These are phyloP conservation scores for Leishmania martiniquensis DNA, from an alignment of 208 protist species.

Conservation along the genomic window DNA sequence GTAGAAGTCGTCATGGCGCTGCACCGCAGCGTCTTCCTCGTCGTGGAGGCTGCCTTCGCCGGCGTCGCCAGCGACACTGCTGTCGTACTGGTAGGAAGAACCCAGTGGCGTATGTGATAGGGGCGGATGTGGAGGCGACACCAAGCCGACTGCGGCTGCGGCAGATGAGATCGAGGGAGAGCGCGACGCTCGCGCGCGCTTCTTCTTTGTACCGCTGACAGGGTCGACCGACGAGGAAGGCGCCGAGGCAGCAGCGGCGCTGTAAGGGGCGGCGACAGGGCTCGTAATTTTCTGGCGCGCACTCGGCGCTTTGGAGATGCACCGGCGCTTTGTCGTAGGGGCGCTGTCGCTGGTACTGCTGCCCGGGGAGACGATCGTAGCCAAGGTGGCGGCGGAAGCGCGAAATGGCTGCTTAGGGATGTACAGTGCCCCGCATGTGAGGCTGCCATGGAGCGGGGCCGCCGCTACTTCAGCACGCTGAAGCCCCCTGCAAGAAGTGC, in stretches of 20 bases:
- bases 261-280: background rate
- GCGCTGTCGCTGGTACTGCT: background rate
- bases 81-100: background rate
- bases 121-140: background rate
- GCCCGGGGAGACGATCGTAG: background rate
- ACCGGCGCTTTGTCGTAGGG: conserved; percentile 18
- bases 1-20: background rate
- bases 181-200: background rate
- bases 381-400: background rate
- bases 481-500: background rate
- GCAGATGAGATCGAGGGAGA: background rate
- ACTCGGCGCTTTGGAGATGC: conserved; percentile 26
- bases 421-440: conserved; percentile 13
- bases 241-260: background rate
- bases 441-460: background rate
- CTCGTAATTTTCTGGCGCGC: background rate
- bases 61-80: conserved; percentile 4
- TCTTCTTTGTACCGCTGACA: background rate
- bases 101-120: background rate
- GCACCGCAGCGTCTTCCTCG: background rate
- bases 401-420: conserved; percentile 14
- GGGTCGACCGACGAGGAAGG: background rate
- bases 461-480: background rate
- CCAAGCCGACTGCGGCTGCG: background rate
- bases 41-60: conserved; percentile 1